phyloP scores from a whole-genome alignment of 1,139 yeast genomes.

The Pichia sp. region DNA sequence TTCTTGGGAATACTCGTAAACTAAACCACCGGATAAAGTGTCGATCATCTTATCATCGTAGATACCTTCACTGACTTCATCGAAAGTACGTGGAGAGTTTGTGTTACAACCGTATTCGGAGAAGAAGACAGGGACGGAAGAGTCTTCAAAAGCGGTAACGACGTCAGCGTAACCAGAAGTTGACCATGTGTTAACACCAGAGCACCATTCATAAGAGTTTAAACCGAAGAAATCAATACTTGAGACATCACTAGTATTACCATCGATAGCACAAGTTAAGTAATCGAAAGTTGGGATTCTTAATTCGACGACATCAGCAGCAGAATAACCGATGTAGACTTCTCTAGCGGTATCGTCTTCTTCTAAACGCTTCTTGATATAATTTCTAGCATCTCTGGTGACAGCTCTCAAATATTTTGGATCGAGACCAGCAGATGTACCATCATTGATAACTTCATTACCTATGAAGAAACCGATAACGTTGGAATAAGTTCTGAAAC shows the following conservation, averaged over 20 bases:
- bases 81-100: constrained; percentile 62
- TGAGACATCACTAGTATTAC: constrained; percentile 51
- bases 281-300: constrained; percentile 77
- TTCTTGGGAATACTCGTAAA: constrained; percentile 74
- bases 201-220: constrained; percentile 95
- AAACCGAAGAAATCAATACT: constrained; percentile 82
- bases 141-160: constrained; percentile 67
- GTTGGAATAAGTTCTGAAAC: constrained; percentile 81
- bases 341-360: constrained; percentile 52
- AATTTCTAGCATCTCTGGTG: constrained; percentile 75
- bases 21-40: constrained; percentile 73
- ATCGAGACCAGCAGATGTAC: constrained; percentile 62
- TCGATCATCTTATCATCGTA: constrained; percentile 47
- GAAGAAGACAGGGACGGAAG: constrained; percentile 76
- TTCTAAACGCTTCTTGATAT: constrained; percentile 39
- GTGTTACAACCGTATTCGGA: constrained; percentile 94
- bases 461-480: constrained; percentile 95
- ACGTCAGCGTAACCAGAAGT: constrained; percentile 80
- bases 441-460: constrained; percentile 86
- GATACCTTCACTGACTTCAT: constrained; percentile 64
- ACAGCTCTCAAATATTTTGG: constrained; percentile 77
- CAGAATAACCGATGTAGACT: constrained; percentile 94
- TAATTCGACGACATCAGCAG: constrained; percentile 85
- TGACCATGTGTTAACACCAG: constrained; percentile 75
- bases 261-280: constrained; percentile 67